Evolutionary conservation across 1,284 basidiomycete species (phyloP), one percentile per base, ranked within the genome.

Genomic region (Microbotryum lychnidis-dioicae): DNA sequence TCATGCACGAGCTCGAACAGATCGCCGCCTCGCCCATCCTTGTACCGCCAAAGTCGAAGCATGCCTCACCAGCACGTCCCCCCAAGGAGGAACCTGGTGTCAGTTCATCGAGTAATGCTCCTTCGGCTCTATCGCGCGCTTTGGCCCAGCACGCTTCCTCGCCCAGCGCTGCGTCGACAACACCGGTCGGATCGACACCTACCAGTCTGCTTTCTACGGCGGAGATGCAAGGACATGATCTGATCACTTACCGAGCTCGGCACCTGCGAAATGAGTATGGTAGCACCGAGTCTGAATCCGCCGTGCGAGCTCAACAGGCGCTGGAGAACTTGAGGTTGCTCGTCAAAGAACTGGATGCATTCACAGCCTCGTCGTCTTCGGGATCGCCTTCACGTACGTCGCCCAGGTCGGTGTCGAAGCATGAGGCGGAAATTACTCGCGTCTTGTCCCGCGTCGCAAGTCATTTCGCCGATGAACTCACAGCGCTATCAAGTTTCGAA

Each of bases 401-500:
- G 37, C 37, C 37, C 37, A 42, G 16, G 37, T 42, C 37, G 37
- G 37, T 42, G 37, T 42, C 37, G 16, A 42, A 42, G 2, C 37
- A 16, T 12, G 37, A 42, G 16, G 37, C 14, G 37, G 37, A 42
- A 0, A 42, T 42, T 16, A 42, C 14, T 42, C 37, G 37, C 14
- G 37, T 42, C 37, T 42, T 42, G 12, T 16, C 37, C 16, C 37
- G 37, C 14, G 79, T 97, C 23, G 87, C 89, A 0, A 80, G 81
- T 18, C 80, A 92, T 50, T 94, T 99, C 74, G 79, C 85, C 1
- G 85, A 85, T n/a, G 80, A 72, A 51, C 75, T 76, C 23, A 75
- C 78, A 46, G 87, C 91, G 12, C 84, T 97, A 14, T 97, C 93
- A 1, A 96, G 92, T 75, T 98, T 97, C 69, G 96, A 99, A 77